Base-by-base conservation (phyloP, 495 filamentous ascomycete genomes). In the Penicillium goetzii region DNA sequence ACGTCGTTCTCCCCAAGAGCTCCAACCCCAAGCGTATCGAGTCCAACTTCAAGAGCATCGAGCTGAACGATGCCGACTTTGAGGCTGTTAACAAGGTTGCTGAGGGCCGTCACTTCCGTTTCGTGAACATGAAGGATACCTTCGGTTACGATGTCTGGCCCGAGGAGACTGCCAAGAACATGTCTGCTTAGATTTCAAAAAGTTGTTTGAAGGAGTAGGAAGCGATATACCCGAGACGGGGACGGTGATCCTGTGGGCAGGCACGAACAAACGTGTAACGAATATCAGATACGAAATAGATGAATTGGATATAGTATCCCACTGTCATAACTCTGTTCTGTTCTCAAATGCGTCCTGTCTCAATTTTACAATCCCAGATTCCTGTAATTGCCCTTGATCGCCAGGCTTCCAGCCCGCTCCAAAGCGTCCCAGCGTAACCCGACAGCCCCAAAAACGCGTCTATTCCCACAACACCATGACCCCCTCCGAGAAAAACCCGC, bases 111-210 rank as follows among this genome's bases (percentile, higher is more conserved):
- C 84, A 88, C 68, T 81, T 79, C 59, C 84, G 90, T 59, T 92
- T 92, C 71, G 88, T 92, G 43, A 91, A 92, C 75, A 92, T 92
- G 89, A 92, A 90, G 79, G 88, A 92, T 58, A 84, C 82, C 56
- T 86, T 87, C 69, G 85, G 81, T 15, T 86, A 84, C 65, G 74
- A 81, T 50, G 74, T 80, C 32, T 82, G 80, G 80, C 77, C 78
- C 28, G 74, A 81, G 69, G 80, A 82, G 77, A 75, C 76, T 38
- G 76, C 74, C 38, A 73, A 72, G 70, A 67, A 77, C 54, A 50
- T 78, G 43, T 80, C 76, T 57, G 73, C 72, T 56, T 80, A 72
- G 66, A 65, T 65, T 14, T 53, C 30, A 33, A 38, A 56, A 61
- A 45, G 47, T 50, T 64, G 54, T 30, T 47, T 36, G 25, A 4